Base-by-base conservation (phyloP, 2,329 filamentous ascomycete genomes). In the Diaporthe aspalathi region DNA sequence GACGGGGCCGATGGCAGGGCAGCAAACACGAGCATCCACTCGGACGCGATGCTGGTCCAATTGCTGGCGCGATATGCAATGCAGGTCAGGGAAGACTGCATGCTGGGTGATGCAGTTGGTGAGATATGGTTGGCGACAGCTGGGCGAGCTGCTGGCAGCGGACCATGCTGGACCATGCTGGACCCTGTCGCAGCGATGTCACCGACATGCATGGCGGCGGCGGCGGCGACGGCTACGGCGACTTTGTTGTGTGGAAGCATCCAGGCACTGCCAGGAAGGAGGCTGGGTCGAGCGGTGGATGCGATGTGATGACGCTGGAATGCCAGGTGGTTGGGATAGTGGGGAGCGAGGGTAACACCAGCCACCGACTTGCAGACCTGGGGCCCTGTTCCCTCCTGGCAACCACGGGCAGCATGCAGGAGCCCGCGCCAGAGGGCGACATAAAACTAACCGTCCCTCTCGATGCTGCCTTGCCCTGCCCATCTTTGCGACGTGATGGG, bases 311-410 rank as follows among this genome's bases (percentile, higher is more conserved):
- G n/a, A n/a, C n/a, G n/a, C n/a, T n/a, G n/a, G 54, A 65, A 65
- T 65, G 60, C 29, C 20, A 8, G 70, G 71, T 73, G 71, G 71
- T 73, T 73, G 71, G 71, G 71, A 38, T 50, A 50, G 60, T 65
- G 60, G 56, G 22, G 60, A 27, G 60, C 24, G 60, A 38, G 20
- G 49, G 32, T 35, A 65, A 68, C 71, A 73, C 71, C 71, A 73
- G 71, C 71, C 71, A 73, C 71, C 71, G 22, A n/a, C n/a, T 56
- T 68, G 49, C 66, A 56, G 65, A 38, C 65, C 65, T 56, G 65
- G 65, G n/a, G n/a, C n/a, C n/a, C n/a, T n/a, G n/a, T n/a, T n/a
- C 52, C 27, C 27, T 53, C 65, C 50, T 56, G 27, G 47, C 52
- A 43, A 29, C 65, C 47, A 32, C 9, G 65, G 45, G 27, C 29